Base-by-base conservation (phyloP, 2,329 filamentous ascomycete species). In the Nectriaceae sp. region DNA sequence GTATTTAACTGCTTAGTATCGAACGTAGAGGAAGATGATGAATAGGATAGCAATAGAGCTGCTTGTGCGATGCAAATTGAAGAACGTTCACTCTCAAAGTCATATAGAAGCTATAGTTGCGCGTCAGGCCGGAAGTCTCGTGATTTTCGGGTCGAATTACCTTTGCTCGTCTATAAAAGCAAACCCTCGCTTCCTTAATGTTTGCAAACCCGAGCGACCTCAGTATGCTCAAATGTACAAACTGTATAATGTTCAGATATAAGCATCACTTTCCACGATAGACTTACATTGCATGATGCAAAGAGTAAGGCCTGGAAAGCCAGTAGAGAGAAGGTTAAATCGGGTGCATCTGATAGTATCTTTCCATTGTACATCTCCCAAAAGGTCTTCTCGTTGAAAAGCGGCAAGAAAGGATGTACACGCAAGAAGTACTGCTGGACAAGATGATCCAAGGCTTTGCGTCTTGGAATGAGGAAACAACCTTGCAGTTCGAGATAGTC, bases 81-180 rank as follows among this genome's bases (percentile, higher is more conserved):
- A 3, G 70, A 75, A 5, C 65, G 65, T 52, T 76, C 73, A 33
- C 66, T 69, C 37, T 74, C 72, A 39, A 75, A 70, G 49, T 75
- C 73, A 51, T 70, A 72, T 21, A 75, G 63, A 10, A 73, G 65
- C 61, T 73, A 16, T 18, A 16, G 15, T 31, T 10, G 8, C 11
- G 16, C 18, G 33, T 11, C 11, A 11, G 11, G 16, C 6, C 16
- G 6, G 10, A 37, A 37, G 16, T 6, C 18, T 11, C 33, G 16
- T 16, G 11, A 37, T 37, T 10, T 31, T 31, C 8, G 26, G 16
- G 16, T 37, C 16, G 6, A 37, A 10, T 11, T 16, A 37, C 33
- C 33, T 37, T 47, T 15, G 46, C 46, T 16, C 26, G 21, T 11
- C 24, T 21, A 21, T 47, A 47, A n/a, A 47, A 33, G 18, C 26